phyloP scores from a whole-genome alignment of 495 filamentous ascomycete genomes.

The Barbatosphaeria neglecta region DNA sequence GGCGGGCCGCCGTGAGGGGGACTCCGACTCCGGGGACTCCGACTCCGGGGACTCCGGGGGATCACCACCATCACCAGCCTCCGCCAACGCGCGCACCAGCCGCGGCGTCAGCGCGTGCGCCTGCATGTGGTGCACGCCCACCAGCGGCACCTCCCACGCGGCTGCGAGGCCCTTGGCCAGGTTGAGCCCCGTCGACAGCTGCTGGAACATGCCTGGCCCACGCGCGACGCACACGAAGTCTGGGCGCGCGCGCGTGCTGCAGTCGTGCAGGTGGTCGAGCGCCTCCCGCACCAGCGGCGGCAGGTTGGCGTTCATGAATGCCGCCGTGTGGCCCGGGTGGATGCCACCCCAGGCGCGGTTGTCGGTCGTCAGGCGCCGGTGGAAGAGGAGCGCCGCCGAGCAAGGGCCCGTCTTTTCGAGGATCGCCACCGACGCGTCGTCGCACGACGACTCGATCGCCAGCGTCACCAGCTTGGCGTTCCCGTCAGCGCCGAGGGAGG shows the following conservation, averaged over 20 bases:
- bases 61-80: too few relatives aligned
- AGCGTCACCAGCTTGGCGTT: conserved; percentile 53
- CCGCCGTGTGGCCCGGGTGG: conserved; percentile 56
- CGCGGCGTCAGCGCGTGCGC: conserved; percentile 84
- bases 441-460: conserved; percentile 93
- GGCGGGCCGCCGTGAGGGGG: too few relatives aligned
- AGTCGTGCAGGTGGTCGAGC: conserved; percentile 23
- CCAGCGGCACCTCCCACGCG: conserved; percentile 67
- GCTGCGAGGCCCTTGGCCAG: conserved; percentile 79
- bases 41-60: too few relatives aligned
- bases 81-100: conserved; percentile 52
- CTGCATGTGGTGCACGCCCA: conserved; percentile 95
- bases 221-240: conserved; percentile 80
- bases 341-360: conserved; percentile 61
- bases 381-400: conserved; percentile 53
- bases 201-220: conserved; percentile 76
- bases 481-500: too few relatives aligned
- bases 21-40: too few relatives aligned
- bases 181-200: conserved; percentile 64
- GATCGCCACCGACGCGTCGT: conserved; percentile 88
- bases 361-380: conserved; percentile 72
- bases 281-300: conserved; percentile 55
- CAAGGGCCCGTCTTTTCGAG: conserved; percentile 42
- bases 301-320: conserved; percentile 59
- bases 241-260: conserved; percentile 30